Evolutionary conservation across 2,329 filamentous ascomycete genomes (phyloP), one percentile per base, ranked within the genome.

Genomic region (Venturia oleaginea): DNA sequence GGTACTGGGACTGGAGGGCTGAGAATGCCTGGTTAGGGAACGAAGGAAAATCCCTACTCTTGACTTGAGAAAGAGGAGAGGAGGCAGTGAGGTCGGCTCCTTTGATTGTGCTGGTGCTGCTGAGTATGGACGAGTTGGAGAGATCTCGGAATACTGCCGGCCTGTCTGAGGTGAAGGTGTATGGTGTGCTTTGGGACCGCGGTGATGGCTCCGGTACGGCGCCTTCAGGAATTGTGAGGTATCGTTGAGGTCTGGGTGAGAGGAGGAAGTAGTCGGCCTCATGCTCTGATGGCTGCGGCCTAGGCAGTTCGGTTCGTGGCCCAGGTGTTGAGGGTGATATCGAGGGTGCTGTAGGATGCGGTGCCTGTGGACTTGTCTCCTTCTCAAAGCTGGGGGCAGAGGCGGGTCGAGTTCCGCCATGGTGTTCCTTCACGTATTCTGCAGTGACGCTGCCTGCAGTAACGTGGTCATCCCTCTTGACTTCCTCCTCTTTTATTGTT

Each of bases 21-120:
- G 79, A 75, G 70, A 80, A 80, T 22, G 79, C 76, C 71, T 82
- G 80, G 68, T 81, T 80, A 57, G 79, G 62, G 51, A 51, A 63
- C 5, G 24, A 55, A 30, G 51, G 32, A 42, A 30, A 40, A 8
- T 63, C 62, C 27, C 62, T 27, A 19, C 46, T 55, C 30, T n/a
- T 63, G 30, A 46, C 57, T 11, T 57, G 62, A 13, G 62, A 55
- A 68, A 75, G 71, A 43, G 69, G 69, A 38, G 67, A 68, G 57
- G 67, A 69, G 40, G 64, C 68, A 22, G 51, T 24, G 59, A 43
- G 22, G 38, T 61, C 57, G 67, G 66, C 27, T 67, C 69, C 74
- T 48, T 77, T 77, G 63, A 78, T 72, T 1, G 76, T 77, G 65
- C 71, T 72, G 61, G 74, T 71, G 62, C 72, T 73, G 70, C 76